These are phyloP conservation scores for Diversispora epigaea DNA, from an alignment of 192 early-diverging fungal genomes.

Conservation along the genomic window DNA sequence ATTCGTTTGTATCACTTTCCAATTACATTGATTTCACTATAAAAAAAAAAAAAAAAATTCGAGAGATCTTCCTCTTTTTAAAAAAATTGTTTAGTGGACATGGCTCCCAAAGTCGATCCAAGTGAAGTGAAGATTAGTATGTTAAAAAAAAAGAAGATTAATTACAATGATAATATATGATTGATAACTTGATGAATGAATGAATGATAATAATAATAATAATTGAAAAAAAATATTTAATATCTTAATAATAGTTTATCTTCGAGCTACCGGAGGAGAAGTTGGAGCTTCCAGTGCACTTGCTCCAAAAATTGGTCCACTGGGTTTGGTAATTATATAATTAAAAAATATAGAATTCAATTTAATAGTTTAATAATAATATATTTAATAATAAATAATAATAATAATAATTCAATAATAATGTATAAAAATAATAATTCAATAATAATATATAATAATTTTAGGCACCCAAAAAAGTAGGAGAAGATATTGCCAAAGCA, in stretches of 20 bases:
- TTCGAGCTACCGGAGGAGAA: slow-evolving; percentile 96
- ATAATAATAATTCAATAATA: not conserved
- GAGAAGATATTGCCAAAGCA: slow-evolving; percentile 99
- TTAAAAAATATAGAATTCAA: not conserved
- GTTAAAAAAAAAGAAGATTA: not conserved
- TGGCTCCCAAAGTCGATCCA: slow-evolving; percentile 20
- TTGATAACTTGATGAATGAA: not conserved
- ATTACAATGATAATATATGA: not conserved
- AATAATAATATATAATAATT: not conserved
- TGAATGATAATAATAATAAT: not conserved
- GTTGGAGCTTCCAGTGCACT: slow-evolving; percentile 96
- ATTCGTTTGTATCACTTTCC: too few species aligned
- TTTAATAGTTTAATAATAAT: slow-evolving; percentile 42
- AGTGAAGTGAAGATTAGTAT: slow-evolving; percentile 21
- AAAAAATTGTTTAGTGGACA: not conserved
- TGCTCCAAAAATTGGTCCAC: slow-evolving; percentile 99
- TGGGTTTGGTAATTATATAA: slow-evolving; percentile 64
- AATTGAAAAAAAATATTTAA: not conserved
- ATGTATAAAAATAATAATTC: not conserved
- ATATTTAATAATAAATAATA: too few species aligned
- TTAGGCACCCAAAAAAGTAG: slow-evolving; percentile 97
- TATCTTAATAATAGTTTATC: slow-evolving; percentile 48
- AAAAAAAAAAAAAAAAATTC: not conserved
- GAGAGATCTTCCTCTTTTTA: slow-evolving; percentile 7
- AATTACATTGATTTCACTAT: too few species aligned